phyloP scores from a whole-genome alignment of 2,329 filamentous ascomycete species.

The Teratosphaeriaceae sp. region DNA sequence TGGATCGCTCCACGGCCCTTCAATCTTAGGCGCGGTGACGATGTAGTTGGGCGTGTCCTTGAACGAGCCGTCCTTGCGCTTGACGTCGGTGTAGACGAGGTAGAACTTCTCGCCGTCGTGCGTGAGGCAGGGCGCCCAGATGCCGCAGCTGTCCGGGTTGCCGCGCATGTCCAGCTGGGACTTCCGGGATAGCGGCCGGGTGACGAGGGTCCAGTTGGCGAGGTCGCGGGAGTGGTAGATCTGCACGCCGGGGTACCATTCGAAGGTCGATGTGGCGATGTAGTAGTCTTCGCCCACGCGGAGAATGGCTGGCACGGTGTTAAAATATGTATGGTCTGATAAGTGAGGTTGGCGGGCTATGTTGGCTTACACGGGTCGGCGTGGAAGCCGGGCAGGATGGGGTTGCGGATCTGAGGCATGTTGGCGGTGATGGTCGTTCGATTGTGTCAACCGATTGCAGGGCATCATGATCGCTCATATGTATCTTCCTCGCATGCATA shows the following conservation, averaged over 20 bases:
- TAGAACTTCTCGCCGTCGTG: constrained; percentile 56
- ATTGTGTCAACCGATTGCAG: too few species aligned
- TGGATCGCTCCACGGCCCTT: constrained; percentile 51
- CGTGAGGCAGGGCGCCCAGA: constrained; percentile 52
- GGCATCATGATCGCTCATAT: too few species aligned
- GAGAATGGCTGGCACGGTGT: too few species aligned
- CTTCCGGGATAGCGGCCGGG: constrained; percentile 29
- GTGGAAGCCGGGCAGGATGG: constrained; percentile 46
- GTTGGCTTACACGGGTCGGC: constrained; percentile 43
- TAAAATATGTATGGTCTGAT: too few species aligned
- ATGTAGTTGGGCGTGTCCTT: constrained; percentile 61
- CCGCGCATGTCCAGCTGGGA: constrained; percentile 42
- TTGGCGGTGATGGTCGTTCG: too few species aligned
- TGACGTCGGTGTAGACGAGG: constrained; percentile 60
- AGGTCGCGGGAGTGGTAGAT: constrained; percentile 39
- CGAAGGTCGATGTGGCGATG: constrained; percentile 38
- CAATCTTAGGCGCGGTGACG: constrained; percentile 43
- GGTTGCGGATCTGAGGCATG: constrained; percentile 31
- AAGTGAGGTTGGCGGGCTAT: too few species aligned
- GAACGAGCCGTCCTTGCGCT: constrained; percentile 60
- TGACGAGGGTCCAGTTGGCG: constrained; percentile 33
- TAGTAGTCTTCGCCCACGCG: constrained; percentile 40
- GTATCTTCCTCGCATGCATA: too few species aligned
- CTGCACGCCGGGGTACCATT: constrained; percentile 39
- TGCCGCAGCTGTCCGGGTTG: constrained; percentile 44